Evolutionary conservation across 1,139 yeast genomes (phyloP).

Genomic region (Magnusiomyces paraingens): DNA sequence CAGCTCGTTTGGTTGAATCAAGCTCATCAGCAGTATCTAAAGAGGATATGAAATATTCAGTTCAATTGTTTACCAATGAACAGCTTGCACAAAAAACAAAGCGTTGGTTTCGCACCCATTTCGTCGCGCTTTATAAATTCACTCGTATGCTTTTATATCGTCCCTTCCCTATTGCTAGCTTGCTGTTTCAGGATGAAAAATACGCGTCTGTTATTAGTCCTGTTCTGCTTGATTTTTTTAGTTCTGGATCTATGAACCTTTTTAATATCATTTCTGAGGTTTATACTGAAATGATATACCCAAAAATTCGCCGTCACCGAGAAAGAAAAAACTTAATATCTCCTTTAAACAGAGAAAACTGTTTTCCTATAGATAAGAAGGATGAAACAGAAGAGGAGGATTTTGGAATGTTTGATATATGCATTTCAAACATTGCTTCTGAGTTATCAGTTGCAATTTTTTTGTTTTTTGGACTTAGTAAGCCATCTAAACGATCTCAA

Average conservation of each 20-base stretch:
- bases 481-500: not conserved
- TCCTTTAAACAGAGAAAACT: not conserved
- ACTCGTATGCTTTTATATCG: not conserved
- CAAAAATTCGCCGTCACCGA: not conserved
- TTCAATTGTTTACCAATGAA: slow-evolving; percentile 17
- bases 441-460: not conserved
- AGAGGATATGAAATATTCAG: slow-evolving; percentile 23
- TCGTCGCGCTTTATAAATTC: not conserved
- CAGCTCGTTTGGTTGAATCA: too few relatives aligned
- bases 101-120: slow-evolving; percentile 4
- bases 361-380: not conserved
- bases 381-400: not conserved
- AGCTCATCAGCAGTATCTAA: not conserved
- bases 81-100: not conserved
- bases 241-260: not conserved
- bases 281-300: not conserved
- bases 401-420: not conserved
- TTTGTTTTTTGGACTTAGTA: not conserved
- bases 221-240: not conserved
- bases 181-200: not conserved
- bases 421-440: not conserved
- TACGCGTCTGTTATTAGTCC: not conserved
- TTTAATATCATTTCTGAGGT: not conserved
- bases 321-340: not conserved
- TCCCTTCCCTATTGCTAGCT: not conserved